Evolutionary conservation across 495 filamentous ascomycete species (phyloP), one percentile per base, ranked within the genome.

Genomic region (Lepidopterella palustris): DNA sequence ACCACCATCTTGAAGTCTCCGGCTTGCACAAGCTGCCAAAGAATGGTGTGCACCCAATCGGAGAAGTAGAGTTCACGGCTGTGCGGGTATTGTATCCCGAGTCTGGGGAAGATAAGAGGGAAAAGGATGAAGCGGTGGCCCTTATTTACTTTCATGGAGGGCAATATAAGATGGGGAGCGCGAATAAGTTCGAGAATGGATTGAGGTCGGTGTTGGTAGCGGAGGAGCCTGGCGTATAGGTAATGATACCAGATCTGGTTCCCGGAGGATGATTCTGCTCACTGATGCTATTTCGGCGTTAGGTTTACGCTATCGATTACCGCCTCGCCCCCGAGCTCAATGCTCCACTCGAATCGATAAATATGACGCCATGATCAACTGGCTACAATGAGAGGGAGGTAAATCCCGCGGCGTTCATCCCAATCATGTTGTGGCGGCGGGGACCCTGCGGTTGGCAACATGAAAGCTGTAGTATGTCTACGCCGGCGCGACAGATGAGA

Each of bases 121-220:
- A 50, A 11, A 47, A 55, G n/a, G 32, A 15, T 11, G 40, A 42
- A 29, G 60, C 57, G 2, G 58, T 28, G 6, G 70, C 72, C 0
- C 57, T 76, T 0, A 66, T 76, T 11, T 75, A 73, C 55, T 69
- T 72, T 20, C 74, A 78, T 51, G 75, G 74, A n/a, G 76, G 75
- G 1, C 73, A 74, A 0, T 77, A 70, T 52, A 69, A 71, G 1
- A 62, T 69, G 3, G 73, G 75, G 0, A 67, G 59, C 24, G 67
- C 74, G 10, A 74, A 76, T 35, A 71, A 74, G 35, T 75, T 76
- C 35, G 74, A 77, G 55, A 69, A 67, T 25, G 68, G 70, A 3
- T 59, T 71, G 3, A 67, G 74, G 25, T 35, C 70, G 59, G 26
- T 71, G 21, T 35, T 71, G 59, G 26, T 71, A 21, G 63, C 71